These are phyloP conservation scores for Abrus precatorius DNA, from an alignment of 306 rosid species.

Conservation along the genomic window DNA sequence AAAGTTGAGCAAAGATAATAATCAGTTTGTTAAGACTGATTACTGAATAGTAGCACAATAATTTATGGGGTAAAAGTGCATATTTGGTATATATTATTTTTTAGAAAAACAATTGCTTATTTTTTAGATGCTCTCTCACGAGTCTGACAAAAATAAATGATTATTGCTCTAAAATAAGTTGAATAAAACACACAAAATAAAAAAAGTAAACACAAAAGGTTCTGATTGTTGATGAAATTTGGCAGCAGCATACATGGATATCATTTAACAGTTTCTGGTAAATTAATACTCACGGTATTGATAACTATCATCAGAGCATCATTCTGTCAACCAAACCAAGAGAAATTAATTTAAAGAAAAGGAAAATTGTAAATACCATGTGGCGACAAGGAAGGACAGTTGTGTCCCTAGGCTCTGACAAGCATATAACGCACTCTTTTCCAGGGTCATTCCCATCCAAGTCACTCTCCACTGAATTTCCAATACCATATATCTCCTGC, in stretches of 20 bases:
- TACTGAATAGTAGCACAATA: not conserved
- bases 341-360: conserved; percentile 27
- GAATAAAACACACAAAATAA: not conserved
- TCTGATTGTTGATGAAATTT: conserved; percentile 4
- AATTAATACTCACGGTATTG: conserved; percentile 24
- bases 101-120: not conserved
- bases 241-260: conserved; percentile 19
- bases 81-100: not conserved
- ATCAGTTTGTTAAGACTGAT: conserved; percentile 8
- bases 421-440: conserved; percentile 97
- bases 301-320: conserved; percentile 18
- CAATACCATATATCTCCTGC: conserved; percentile 97
- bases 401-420: conserved; percentile 96
- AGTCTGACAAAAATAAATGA: not conserved
- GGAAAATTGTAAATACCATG: conserved; percentile 73
- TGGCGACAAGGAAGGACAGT: conserved; percentile 98
- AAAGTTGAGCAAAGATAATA: not conserved
- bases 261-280: conserved; percentile 8
- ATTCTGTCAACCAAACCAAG: conserved; percentile 23
- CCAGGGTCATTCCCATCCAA: conserved; percentile 88
- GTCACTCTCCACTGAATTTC: conserved; percentile 87
- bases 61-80: not conserved
- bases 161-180: not conserved
- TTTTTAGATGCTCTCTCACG: not conserved
- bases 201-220: not conserved